Evolutionary conservation across 768 basidiomycete genomes (phyloP), one percentile per base, ranked within the genome.

Genomic region (Lentinula guzmanii): DNA sequence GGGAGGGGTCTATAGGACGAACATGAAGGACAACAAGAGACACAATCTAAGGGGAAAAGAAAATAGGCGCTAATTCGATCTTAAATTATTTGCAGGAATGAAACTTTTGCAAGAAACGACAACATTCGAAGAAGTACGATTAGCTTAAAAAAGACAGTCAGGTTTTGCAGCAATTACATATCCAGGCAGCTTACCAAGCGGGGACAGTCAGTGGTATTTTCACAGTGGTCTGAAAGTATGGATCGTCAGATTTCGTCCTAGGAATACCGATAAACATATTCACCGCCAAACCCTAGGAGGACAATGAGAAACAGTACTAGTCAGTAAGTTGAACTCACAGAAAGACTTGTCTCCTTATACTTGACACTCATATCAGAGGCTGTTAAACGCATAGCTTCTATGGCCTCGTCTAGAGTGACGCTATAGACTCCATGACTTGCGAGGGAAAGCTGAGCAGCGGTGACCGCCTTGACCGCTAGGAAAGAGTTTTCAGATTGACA

Each of bases 311-410:
- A 21, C n/a, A 5, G 31, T 6, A 9, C 10, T 8, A 56, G 34
- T 46, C 15, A 53, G 21, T 18, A 13, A 13, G 35, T 5, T 28
- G 33, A 41, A 75, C 87, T 65, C 69, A 90, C 93, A 43, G 92
- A 93, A 65, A 98, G 82, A 72, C 90, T 93, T 0, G 95, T 98
- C 74, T 98, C 95, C 71, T 96, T 97, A 72, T 96, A 95, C 72
- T 95, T 93, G 66, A 90, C 83, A 63, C 91, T 93, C 93, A 96
- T 96, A 71, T 95, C 92, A n/a, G 83, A 79, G 31, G 95, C 95
- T 5, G 94, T 97, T 52, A 96, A 70, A 24, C 92, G 81, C 93
- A 96, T 96, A 4, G 95, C 94, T 72, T 93, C 92, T 60, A 98
- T 97, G 2, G 95, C 95, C 72, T 97, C 93, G 70, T 98, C 95